These are phyloP conservation scores for Fraxinus greggii DNA, from an alignment of 305 asterid genomes.

Conservation along the genomic window DNA sequence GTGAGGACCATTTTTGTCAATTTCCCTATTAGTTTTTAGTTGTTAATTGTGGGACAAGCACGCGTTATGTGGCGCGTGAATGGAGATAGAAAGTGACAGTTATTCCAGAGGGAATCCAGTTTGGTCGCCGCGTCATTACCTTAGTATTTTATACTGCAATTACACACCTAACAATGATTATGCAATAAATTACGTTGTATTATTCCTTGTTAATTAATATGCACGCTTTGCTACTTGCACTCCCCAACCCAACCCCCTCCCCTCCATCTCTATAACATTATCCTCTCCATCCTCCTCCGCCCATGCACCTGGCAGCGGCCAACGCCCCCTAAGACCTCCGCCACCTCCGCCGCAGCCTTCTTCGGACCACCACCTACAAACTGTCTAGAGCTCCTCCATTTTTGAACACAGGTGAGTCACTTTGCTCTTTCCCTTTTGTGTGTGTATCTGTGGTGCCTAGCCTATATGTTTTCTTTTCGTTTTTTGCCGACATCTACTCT, in stretches of 20 bases:
- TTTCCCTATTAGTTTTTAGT: not conserved
- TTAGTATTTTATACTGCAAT: not conserved
- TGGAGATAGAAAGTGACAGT: not conserved
- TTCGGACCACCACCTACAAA: slow-evolving; percentile 32
- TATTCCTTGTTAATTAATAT: slow-evolving; percentile 1
- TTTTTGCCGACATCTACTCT: not conserved
- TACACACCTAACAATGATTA: not conserved
- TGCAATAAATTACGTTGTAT: not conserved
- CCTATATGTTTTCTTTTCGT: not conserved
- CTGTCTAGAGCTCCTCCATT: slow-evolving; percentile 13
- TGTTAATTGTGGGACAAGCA: not conserved
- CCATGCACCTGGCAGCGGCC: slow-evolving; percentile 32
- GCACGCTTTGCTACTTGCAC: not conserved
- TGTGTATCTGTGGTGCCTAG: not conserved
- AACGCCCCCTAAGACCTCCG: not conserved
- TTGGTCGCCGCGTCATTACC: slow-evolving; percentile 45
- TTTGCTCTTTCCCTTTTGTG: not conserved
- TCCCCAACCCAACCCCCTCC: not conserved
- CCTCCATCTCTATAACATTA: not conserved
- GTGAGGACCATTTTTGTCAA: not conserved
- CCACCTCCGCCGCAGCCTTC: slow-evolving; percentile 1
- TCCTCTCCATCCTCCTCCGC: slow-evolving; percentile 11
- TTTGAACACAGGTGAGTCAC: slow-evolving; percentile 24
- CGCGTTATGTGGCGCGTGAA: slow-evolving; percentile 30
- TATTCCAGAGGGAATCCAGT: slow-evolving; percentile 22